Evolutionary conservation across 139 green algal genomes (phyloP), one percentile per base, ranked within the genome.

Genomic region (Chlorella sorokiniana): DNA sequence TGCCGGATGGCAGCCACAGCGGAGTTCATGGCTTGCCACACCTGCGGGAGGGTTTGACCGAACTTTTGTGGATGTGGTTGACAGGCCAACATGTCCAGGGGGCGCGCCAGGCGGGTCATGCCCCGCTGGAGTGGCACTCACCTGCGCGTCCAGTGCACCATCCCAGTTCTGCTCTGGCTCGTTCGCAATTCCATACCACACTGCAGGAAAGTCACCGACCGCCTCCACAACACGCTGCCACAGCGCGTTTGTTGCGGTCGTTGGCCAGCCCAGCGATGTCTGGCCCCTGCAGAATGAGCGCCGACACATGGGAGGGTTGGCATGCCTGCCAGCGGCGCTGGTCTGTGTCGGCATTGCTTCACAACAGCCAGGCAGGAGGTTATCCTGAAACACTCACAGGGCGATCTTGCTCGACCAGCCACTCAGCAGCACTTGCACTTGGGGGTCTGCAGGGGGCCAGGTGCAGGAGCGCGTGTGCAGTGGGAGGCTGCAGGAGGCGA

Each of bases 111-210:
- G 14, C 20, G 4, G 62, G 62, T 1, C 27, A 1, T 33, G 8
- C 38, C 3, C 18, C 65, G 23, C 4, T 2, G 8, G 20, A 4
- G 14, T 6, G 65, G 23, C 6, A 11, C 69, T 2, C 69, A 76
- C 70, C 70, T 78, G 70, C 22, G 45, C 48, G 51, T 78, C 71
- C 22, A 68, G 48, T 6, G 51, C 51, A 23, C 71, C 71, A 25
- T 52, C 35, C 48, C 35, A 78, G 71, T 78, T 78, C 33, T 31
- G 37, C 48, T 78, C 51, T 14, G 71, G 71, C 51, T 78, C 71
- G 51, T 78, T 78, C 23, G 1, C 20, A 2, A 78, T 33, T 6
- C 71, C 71, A 45, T 48, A 78, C 71, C 71, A 78, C n/a, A 78
- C 71, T 11, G n/a, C 45, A 1, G 71, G 71, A 33, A n/a, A 31